phyloP scores from a whole-genome alignment of 495 filamentous ascomycete genomes.

The Hyaloscypha hepaticicola region DNA sequence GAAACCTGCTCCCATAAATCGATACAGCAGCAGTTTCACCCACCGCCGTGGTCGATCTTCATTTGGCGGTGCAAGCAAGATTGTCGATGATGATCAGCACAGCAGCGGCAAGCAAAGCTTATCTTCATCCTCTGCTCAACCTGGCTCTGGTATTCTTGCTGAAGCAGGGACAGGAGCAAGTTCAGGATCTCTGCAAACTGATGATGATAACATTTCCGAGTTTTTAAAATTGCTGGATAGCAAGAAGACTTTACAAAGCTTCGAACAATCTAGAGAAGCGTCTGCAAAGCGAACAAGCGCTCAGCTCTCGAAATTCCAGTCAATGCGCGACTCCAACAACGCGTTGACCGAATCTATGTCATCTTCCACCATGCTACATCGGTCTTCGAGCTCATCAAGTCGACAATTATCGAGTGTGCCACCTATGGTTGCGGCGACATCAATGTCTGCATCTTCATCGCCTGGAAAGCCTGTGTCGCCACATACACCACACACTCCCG shows the following conservation, averaged over 20 bases:
- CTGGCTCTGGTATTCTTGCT: slow-evolving; percentile 77
- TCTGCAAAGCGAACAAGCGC: slow-evolving; percentile 61
- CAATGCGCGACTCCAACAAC: slow-evolving; percentile 83
- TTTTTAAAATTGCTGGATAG: slow-evolving; percentile 85
- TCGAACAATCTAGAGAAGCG: slow-evolving; percentile 58
- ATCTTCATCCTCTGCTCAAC: slow-evolving; percentile 77
- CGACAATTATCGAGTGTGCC: slow-evolving; percentile 81
- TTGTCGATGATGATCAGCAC: slow-evolving; percentile 74
- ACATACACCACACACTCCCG: slow-evolving; percentile 91
- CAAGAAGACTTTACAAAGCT: slow-evolving; percentile 74
- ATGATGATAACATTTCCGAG: slow-evolving; percentile 89
- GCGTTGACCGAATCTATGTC: slow-evolving; percentile 86
- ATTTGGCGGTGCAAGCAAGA: slow-evolving; percentile 64
- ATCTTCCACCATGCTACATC: slow-evolving; percentile 76
- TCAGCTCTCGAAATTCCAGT: slow-evolving; percentile 73
- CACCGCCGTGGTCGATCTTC: slow-evolving; percentile 77
- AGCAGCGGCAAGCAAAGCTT: slow-evolving; percentile 88
- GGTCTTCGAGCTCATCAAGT: slow-evolving; percentile 81
- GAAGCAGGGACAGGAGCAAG: slow-evolving; percentile 69
- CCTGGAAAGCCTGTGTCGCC: slow-evolving; percentile 90
- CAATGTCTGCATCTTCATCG: slow-evolving; percentile 81
- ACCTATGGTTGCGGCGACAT: slow-evolving; percentile 76
- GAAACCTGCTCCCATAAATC: slow-evolving; percentile 65
- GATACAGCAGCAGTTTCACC: slow-evolving; percentile 84
- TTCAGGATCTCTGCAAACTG: slow-evolving; percentile 76